Evolutionary conservation across 345 rosid genomes (phyloP).

Genomic region (Camelina neglecta): DNA sequence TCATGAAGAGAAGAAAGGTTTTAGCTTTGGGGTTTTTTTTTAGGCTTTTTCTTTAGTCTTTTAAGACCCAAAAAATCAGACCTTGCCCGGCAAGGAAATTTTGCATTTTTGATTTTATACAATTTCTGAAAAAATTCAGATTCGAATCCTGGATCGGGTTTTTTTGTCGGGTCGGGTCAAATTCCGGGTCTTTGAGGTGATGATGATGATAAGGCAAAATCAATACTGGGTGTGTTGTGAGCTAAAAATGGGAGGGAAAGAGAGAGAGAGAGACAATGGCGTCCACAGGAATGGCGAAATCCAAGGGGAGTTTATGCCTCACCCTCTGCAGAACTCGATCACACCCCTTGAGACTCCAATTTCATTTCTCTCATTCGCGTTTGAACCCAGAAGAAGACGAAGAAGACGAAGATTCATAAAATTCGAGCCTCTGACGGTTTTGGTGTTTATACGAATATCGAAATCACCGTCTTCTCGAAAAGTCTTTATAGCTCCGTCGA

Average conservation of each 20-base stretch:
- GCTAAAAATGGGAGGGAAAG: constrained; percentile 45
- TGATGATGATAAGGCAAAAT: no score
- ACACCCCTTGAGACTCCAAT: constrained; percentile 26
- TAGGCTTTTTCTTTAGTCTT: background rate
- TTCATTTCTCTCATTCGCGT: constrained; percentile 10
- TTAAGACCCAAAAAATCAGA: constrained; percentile 22
- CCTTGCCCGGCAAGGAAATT: constrained; percentile 35
- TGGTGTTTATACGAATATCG: constrained; percentile 10
- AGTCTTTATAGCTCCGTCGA: constrained; percentile 8
- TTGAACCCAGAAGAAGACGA: constrained; percentile 32
- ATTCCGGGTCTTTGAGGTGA: constrained; percentile 13
- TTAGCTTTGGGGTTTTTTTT: background rate
- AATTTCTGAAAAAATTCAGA: background rate
- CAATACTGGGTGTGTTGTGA: constrained; percentile 2
- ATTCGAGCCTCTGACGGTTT: constrained; percentile 2
- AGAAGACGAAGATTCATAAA: background rate
- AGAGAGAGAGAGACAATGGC: constrained; percentile 42
- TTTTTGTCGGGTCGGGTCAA: constrained; percentile 9
- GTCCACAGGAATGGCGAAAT: constrained; percentile 52
- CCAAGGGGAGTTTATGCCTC: constrained; percentile 40
- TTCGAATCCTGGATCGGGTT: constrained; percentile 30
- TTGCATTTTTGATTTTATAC: background rate
- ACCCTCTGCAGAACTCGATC: constrained; percentile 45
- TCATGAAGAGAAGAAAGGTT: constrained; percentile 2
- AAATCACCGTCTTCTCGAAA: constrained; percentile 4